Percentiles rank a stretch among this genome's conserved stretches.
phyloP scores from a whole-genome alignment of 305 asterid species.

The Fraxinus dipetala region DNA sequence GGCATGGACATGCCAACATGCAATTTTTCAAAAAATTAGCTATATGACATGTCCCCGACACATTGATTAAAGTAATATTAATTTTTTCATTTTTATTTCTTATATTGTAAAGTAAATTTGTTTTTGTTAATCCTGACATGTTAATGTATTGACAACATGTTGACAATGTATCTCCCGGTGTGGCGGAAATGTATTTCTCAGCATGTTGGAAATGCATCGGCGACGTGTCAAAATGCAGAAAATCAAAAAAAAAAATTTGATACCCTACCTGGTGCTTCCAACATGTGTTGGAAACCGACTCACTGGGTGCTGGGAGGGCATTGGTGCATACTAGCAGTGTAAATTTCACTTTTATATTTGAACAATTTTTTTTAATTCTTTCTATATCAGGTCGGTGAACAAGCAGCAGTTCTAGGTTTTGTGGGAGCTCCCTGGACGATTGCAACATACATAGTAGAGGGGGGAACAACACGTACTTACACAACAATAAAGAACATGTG shows the following conservation, averaged over 20 bases:
- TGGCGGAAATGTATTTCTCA: neutral
- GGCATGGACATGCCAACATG: neutral
- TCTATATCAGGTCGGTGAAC: constrained; percentile 64
- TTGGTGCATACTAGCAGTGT: neutral
- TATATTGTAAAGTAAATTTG: neutral
- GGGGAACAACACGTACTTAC: constrained; percentile 79
- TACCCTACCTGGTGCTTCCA: neutral
- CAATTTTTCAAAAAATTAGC: neutral
- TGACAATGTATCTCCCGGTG: neutral
- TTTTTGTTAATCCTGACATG: too few relatives aligned
- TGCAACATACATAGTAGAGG: constrained; percentile 90
- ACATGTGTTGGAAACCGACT: neutral
- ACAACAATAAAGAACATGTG: constrained; percentile 90
- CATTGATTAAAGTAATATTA: neutral
- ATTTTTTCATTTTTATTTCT: neutral
- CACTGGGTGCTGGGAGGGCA: neutral
- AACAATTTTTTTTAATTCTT: constrained; percentile 6
- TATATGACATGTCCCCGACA: neutral
- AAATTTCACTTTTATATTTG: neutral
- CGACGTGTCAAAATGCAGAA: neutral
- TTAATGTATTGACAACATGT: neutral
- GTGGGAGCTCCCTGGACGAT: constrained; percentile 99
- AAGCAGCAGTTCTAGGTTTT: constrained; percentile 93
- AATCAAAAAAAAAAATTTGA: neutral
- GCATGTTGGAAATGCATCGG: neutral